Conservation (phyloP, 768 basidiomycete species). For the Phylloporus sp. region DNA sequence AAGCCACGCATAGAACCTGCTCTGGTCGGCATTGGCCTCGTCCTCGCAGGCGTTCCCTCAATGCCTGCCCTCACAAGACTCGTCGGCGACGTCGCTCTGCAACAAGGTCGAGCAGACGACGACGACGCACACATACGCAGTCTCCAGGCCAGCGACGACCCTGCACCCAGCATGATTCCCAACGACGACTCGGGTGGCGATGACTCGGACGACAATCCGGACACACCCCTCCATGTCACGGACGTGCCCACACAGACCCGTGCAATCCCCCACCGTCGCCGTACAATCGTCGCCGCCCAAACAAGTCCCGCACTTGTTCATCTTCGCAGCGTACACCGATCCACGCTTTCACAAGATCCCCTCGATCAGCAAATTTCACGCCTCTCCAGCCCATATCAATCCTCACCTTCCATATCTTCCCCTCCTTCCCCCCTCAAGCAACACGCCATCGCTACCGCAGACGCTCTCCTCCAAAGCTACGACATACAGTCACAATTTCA, state of each 20-base stretch:
- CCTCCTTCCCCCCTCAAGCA: conserved; percentile 42
- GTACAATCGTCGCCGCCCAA: conserved; percentile 59
- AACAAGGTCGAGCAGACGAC: conserved; percentile 80
- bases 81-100: conserved; percentile 79
- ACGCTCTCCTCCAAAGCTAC: conserved; percentile 62
- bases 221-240: too few species aligned
- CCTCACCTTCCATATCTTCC: conserved; percentile 63
- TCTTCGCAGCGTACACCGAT: conserved; percentile 45
- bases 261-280: conserved; percentile 32
- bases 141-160: conserved; percentile 42
- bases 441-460: conserved; percentile 41
- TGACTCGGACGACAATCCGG: too few species aligned
- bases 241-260: conserved; percentile 11
- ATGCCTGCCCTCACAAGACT: conserved; percentile 70
- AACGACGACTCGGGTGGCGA: conserved; percentile 28
- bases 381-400: conserved; percentile 52
- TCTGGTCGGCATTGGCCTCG: conserved; percentile 77
- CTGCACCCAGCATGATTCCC: conserved; percentile 26
- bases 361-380: conserved; percentile 58
- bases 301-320: conserved; percentile 71
- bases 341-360: conserved; percentile 67
- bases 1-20: conserved; percentile 70
- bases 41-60: conserved; percentile 71
- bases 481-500: conserved; percentile 62
- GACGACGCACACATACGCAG: conserved; percentile 47